These are phyloP conservation scores for Phytopythium montanum DNA, from an alignment of 352 stramenopile genomes.

Conservation along the genomic window DNA sequence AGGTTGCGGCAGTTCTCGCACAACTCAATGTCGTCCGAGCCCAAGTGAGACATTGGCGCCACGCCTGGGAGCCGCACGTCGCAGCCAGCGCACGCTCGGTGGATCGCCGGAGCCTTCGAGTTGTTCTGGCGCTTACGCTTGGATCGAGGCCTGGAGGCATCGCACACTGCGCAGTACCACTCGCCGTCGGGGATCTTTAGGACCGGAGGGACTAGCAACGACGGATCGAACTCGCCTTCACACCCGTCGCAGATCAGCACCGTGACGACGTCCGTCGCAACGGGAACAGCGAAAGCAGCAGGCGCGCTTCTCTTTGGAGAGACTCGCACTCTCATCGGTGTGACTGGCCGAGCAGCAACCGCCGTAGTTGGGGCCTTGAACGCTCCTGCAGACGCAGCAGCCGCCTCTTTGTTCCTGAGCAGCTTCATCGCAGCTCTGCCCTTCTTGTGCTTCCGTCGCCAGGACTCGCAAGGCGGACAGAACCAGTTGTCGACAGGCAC, in stretches of 20 bases:
- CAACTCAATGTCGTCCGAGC: slow-evolving; percentile 19
- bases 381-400: background rate
- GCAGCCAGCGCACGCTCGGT: slow-evolving; percentile 29
- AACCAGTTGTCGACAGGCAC: slow-evolving; percentile 40
- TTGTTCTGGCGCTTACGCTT: background rate
- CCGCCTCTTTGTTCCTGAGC: slow-evolving; percentile 8
- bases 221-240: slow-evolving; percentile 58
- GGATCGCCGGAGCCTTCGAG: background rate
- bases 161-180: slow-evolving; percentile 43
- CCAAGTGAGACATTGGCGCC: slow-evolving; percentile 12
- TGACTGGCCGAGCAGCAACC: background rate
- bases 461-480: slow-evolving; percentile 18
- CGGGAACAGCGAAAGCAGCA: background rate
- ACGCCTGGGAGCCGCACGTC: slow-evolving; percentile 11
- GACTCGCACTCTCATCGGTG: background rate
- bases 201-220: slow-evolving; percentile 39
- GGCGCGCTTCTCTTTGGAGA: background rate
- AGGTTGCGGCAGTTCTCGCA: slow-evolving; percentile 29
- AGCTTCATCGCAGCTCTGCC: slow-evolving; percentile 6
- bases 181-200: slow-evolving; percentile 41
- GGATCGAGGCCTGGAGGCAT: background rate
- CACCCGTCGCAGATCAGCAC: slow-evolving; percentile 71
- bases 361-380: background rate
- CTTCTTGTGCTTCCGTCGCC: slow-evolving; percentile 2
- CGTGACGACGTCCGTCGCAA: slow-evolving; percentile 18